Evolutionary conservation across 2,329 filamentous ascomycete species (phyloP).

Genomic region (Ilyonectria robusta): DNA sequence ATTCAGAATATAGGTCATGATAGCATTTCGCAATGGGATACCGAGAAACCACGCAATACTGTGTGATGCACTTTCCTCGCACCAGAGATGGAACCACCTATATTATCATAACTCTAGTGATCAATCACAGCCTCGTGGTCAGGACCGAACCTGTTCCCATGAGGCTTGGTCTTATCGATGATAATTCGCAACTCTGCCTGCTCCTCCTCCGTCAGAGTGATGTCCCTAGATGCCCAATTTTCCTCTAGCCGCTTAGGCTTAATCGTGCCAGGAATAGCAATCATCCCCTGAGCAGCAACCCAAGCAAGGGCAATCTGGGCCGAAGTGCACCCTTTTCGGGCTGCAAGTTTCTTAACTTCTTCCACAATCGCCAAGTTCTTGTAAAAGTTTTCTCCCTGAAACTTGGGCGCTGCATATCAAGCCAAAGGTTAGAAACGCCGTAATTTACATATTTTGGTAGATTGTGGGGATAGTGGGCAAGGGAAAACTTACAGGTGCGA

Average conservation of each 20-base stretch:
- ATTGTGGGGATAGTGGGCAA: neutral
- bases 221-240: conserved; percentile 55
- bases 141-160: neutral
- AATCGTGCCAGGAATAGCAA: conserved; percentile 63
- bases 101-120: neutral
- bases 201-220: conserved; percentile 56
- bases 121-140: neutral
- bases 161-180: conserved; percentile 44
- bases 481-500: conserved; percentile 50
- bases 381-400: conserved; percentile 62
- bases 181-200: conserved; percentile 55
- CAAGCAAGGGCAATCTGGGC: conserved; percentile 57
- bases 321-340: conserved; percentile 47
- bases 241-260: conserved; percentile 56
- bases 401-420: conserved; percentile 46
- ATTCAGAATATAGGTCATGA: neutral
- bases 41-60: neutral
- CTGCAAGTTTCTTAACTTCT: conserved; percentile 57
- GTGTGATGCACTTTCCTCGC: neutral
- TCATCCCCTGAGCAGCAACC: conserved; percentile 58
- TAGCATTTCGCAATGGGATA: neutral
- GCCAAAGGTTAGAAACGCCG: neutral
- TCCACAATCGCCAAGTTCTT: conserved; percentile 59
- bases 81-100: neutral
- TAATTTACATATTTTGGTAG: neutral